These are phyloP conservation scores for Didymella sp. DNA, from an alignment of 2,329 filamentous ascomycete species.

Conservation along the genomic window DNA sequence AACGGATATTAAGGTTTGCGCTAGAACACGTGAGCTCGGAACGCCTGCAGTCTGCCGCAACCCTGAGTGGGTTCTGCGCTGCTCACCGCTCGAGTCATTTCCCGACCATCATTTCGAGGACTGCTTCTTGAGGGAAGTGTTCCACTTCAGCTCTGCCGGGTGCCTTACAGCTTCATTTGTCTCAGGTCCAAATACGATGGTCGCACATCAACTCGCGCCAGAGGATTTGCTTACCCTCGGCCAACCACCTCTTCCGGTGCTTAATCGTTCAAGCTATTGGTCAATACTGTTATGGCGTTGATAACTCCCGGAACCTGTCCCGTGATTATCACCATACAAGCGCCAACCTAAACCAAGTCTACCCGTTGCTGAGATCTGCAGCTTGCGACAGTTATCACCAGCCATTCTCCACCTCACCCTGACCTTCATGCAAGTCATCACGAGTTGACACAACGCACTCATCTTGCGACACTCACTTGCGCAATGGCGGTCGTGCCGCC, in stretches of 20 bases:
- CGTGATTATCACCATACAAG: slow-evolving; percentile 17
- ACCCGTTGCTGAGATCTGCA: slow-evolving; percentile 12
- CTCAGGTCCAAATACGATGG: not conserved
- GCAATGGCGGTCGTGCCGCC: slow-evolving; percentile 35
- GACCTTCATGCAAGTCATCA: slow-evolving; percentile 9
- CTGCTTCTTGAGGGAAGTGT: not conserved
- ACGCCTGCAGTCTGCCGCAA: not conserved
- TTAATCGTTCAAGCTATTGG: slow-evolving; percentile 17
- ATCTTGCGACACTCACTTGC: slow-evolving; percentile 14
- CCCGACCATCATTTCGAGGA: not conserved
- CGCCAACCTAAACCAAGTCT: slow-evolving; percentile 18
- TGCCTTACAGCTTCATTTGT: not conserved
- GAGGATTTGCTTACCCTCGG: slow-evolving; percentile 8
- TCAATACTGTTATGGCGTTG: slow-evolving; percentile 11
- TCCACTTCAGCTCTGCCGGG: not conserved
- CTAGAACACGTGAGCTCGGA: slow-evolving; percentile 11
- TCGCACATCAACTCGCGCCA: slow-evolving; percentile 1
- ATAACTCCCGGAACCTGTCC: slow-evolving; percentile 5
- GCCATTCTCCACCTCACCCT: slow-evolving; percentile 16
- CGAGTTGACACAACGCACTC: slow-evolving; percentile 9
- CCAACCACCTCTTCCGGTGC: slow-evolving; percentile 13
- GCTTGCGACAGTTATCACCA: slow-evolving; percentile 15
- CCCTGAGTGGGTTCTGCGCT: slow-evolving; percentile 2
- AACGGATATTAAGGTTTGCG: slow-evolving; percentile 13
- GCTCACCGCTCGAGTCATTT: slow-evolving; percentile 12